Base-by-base conservation (phyloP, 495 filamentous ascomycete genomes). In the Penicillium antarcticum region DNA sequence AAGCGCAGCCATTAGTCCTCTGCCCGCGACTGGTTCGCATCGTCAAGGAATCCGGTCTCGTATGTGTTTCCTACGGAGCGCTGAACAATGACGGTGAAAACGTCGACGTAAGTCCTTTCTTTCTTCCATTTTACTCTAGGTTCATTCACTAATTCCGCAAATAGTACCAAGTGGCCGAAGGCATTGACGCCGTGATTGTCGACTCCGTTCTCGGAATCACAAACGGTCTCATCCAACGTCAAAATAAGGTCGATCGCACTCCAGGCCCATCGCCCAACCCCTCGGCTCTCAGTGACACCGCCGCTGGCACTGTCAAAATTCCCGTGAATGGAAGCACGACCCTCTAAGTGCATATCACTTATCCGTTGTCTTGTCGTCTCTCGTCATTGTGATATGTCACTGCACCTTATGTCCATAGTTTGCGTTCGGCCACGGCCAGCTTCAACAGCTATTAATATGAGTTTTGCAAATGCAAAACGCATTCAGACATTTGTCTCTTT, bases 171-270 rank as follows among this genome's bases (percentile, higher is more conserved):
- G 91, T 95, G 13, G 85, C 90, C 18, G 89, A 96, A 67, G 94
- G 94, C 39, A 95, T 98, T 44, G 92, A 97, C 69, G 92, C 92
- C 6, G 91, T 97, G 19, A 97, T 97, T 62, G 94, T 97, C 34
- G 92, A 97, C 62, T 90, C 81, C 36, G 92, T 97, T 9, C 76
- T 97, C 12, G 85, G 86, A 17, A 92, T 96, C 47, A 78, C 86
- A 16, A 85, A 88, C 58, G 86, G 85, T 1, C 74, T 88, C 42
- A 88, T 83, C 9, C 66, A 75, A 55, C 63, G 65, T 32, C 62
- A 70, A 32, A 62, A 52, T 45, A 69, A 61, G 48, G 43, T 54
- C 17, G 64, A 66, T 17, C 69, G 38, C 48, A 65, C 44, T 33
- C 68, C 54, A 16, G 66, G 39, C 56, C 69, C 40, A 32, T 70